A percentile compares a stretch with the other conserved stretches of the same genome.
Evolutionary conservation across 2,329 filamentous ascomycete genomes (phyloP).

Genomic region (Sclerotinia spermophila): DNA sequence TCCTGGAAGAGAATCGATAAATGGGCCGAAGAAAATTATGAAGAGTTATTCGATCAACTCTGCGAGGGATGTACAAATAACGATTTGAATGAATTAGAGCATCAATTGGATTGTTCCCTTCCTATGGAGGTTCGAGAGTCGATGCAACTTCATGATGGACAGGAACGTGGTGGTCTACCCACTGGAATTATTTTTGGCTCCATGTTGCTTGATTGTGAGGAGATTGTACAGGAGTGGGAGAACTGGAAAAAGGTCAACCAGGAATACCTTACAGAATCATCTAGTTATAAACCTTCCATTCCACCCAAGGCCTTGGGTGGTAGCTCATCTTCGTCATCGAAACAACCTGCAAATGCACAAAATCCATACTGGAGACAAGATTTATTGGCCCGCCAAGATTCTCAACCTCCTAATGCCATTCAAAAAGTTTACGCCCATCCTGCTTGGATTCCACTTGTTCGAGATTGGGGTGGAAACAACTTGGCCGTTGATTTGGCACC

Average conservation of each 20-base stretch:
- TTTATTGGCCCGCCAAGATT: slow-evolving; percentile 79
- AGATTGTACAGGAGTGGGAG: slow-evolving; percentile 96
- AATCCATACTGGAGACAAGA: slow-evolving; percentile 77
- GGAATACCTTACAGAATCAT: slow-evolving; percentile 64
- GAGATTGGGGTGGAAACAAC: slow-evolving; percentile 99
- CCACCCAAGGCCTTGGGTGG: slow-evolving; percentile 71
- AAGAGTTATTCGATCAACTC: slow-evolving; percentile 88
- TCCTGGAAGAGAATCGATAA: slow-evolving; percentile 93
- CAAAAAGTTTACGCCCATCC: slow-evolving; percentile 93
- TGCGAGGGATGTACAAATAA: slow-evolving; percentile 90
- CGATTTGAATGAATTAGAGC: slow-evolving; percentile 94
- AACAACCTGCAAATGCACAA: slow-evolving; percentile 51
- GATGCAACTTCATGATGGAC: slow-evolving; percentile 87
- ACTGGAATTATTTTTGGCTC: slow-evolving; percentile 90
- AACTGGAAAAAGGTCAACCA: slow-evolving; percentile 94
- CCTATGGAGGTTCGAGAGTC: slow-evolving; percentile 94
- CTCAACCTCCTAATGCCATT: slow-evolving; percentile 78
- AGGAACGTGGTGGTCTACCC: slow-evolving; percentile 86
- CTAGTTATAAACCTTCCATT: slow-evolving; percentile 55
- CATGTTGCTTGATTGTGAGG: slow-evolving; percentile 97
- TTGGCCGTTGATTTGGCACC: slow-evolving; percentile 89
- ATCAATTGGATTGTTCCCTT: slow-evolving; percentile 89
- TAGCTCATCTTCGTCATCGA: slow-evolving; percentile 63
- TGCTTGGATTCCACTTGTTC: slow-evolving; percentile 91
- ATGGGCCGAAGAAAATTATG: slow-evolving; percentile 94